These are phyloP conservation scores for Elasticomyces elasticus DNA, from an alignment of 495 filamentous ascomycete genomes.

Conservation along the genomic window DNA sequence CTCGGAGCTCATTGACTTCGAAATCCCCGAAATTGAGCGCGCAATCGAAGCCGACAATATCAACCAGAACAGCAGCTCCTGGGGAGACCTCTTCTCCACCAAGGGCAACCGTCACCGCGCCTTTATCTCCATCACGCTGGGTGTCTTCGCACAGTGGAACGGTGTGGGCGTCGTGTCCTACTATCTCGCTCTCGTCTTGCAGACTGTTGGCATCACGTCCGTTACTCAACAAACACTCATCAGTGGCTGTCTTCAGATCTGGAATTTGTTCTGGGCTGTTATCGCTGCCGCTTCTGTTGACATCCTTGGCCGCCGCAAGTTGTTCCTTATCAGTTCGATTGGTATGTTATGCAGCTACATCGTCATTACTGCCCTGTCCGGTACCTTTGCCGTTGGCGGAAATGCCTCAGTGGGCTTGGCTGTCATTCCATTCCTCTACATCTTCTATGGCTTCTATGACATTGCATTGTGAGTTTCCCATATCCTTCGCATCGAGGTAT, in stretches of 20 bases:
- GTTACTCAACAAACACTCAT: slow-evolving; percentile 1
- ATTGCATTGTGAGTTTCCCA: slow-evolving; percentile 7
- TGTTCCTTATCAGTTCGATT: too few relatives aligned
- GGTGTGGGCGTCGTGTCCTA: not conserved
- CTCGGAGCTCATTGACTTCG: not conserved
- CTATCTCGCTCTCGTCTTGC: not conserved
- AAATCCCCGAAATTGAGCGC: slow-evolving; percentile 1
- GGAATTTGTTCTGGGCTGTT: slow-evolving; percentile 9
- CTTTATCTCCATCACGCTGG: not conserved
- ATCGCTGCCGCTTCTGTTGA: too few relatives aligned
- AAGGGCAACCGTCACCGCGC: slow-evolving; percentile 8
- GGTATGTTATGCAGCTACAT: too few relatives aligned
- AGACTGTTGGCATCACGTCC: not conserved
- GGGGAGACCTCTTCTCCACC: slow-evolving; percentile 4
- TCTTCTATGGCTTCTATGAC: too few relatives aligned
- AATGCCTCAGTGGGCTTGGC: too few relatives aligned
- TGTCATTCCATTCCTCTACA: too few relatives aligned
- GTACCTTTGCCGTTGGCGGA: too few relatives aligned
- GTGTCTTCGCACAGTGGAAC: slow-evolving; percentile 8
- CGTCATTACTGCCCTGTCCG: too few relatives aligned
- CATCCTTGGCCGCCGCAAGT: too few relatives aligned
- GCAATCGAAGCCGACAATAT: too few relatives aligned
- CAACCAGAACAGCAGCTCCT: slow-evolving; percentile 4
- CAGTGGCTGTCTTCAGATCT: slow-evolving; percentile 11
- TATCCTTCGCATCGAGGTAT: too few relatives aligned